Evolutionary conservation across 441 rosid species (phyloP).

Genomic region (Kokia cookei): DNA sequence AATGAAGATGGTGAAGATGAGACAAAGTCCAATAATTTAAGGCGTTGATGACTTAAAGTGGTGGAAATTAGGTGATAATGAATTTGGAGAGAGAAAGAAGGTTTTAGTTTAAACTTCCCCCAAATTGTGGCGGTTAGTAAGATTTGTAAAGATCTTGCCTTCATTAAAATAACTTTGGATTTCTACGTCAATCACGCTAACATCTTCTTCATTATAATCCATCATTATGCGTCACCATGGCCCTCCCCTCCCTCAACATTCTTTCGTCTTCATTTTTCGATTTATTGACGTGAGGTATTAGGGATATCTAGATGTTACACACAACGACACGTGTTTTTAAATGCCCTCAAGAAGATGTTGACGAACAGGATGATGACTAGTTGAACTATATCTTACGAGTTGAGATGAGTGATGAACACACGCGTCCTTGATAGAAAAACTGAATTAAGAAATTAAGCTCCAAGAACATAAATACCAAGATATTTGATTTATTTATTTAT

Average conservation of each 20-base stretch:
- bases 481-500: background rate
- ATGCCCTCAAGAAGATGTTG: too few species aligned
- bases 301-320: too few species aligned
- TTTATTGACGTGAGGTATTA: too few species aligned
- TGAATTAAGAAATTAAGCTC: too few species aligned
- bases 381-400: too few species aligned
- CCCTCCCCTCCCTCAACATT: background rate
- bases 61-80: background rate
- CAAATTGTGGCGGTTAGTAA: slow-evolving; percentile 46
- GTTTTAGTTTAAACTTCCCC: slow-evolving; percentile 16
- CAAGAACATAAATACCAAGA: too few species aligned
- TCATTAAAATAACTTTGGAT: slow-evolving; percentile 13
- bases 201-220: slow-evolving; percentile 12
- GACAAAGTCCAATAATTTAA: background rate
- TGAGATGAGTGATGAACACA: too few species aligned
- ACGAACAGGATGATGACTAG: too few species aligned
- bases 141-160: slow-evolving; percentile 46
- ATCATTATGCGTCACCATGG: background rate
- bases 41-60: slow-evolving; percentile 6
- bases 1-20: background rate
- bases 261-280: background rate
- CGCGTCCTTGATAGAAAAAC: too few species aligned
- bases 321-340: too few species aligned
- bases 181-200: slow-evolving; percentile 78
- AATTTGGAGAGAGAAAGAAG: background rate